Conservation (phyloP, 495 filamentous ascomycete genomes). For the Cladorrhinum samala region DNA sequence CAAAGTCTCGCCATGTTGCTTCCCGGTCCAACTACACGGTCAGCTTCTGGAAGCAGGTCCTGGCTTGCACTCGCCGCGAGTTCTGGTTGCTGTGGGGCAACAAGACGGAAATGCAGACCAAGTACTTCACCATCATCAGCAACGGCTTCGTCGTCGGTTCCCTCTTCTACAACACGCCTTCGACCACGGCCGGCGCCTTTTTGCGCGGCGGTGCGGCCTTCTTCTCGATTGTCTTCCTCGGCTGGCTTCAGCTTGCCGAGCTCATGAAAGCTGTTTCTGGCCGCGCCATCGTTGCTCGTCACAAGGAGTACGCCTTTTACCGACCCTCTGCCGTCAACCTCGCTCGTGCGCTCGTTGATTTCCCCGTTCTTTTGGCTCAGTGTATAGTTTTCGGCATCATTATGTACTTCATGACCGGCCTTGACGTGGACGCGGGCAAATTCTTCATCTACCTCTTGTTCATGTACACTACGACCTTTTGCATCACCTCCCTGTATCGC, state of each 20-base stretch:
- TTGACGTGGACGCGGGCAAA: constrained; percentile 63
- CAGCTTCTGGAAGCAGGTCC: constrained; percentile 52
- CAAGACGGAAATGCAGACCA: constrained; percentile 54
- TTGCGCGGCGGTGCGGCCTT: constrained; percentile 55
- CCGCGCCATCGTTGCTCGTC: constrained; percentile 71
- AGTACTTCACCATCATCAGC: constrained; percentile 51
- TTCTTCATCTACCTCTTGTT: constrained; percentile 75
- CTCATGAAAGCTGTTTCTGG: constrained; percentile 63
- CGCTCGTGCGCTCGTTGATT: constrained; percentile 68
- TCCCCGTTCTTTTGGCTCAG: constrained; percentile 65
- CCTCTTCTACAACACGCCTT: constrained; percentile 65
- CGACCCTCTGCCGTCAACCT: constrained; percentile 73
- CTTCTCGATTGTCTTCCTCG: constrained; percentile 75
- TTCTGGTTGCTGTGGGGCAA: constrained; percentile 57
- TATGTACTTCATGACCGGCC: constrained; percentile 70
- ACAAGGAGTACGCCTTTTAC: constrained; percentile 81
- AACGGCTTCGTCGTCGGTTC: constrained; percentile 72
- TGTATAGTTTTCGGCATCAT: constrained; percentile 67
- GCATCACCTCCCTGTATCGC: constrained; percentile 60
- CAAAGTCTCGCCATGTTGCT: constrained; percentile 30
- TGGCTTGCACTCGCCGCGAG: constrained; percentile 47
- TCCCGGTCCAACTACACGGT: constrained; percentile 51
- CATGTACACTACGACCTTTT: constrained; percentile 56
- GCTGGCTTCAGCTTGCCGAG: constrained; percentile 71
- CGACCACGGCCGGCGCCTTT: constrained; percentile 50